Percentiles rank a stretch among this genome's conserved stretches.
Evolutionary conservation across 352 stramenopile genomes (phyloP).

Genomic region (Globisporangium rhizosaccharum): DNA sequence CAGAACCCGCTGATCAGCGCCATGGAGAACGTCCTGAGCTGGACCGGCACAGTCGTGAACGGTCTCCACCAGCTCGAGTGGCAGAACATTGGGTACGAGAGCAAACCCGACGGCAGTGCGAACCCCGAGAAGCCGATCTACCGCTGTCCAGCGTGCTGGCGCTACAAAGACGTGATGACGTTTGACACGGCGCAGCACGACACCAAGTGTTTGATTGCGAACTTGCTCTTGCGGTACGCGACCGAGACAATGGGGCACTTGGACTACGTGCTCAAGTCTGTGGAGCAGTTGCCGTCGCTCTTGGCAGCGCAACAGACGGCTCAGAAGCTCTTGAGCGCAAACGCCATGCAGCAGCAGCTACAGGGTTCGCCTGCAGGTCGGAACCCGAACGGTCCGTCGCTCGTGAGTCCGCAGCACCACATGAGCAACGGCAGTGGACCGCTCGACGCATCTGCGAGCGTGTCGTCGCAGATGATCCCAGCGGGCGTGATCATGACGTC

Average conservation of each 20-base stretch:
- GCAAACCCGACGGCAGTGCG: slow-evolving; percentile 57
- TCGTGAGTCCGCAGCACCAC: slow-evolving; percentile 52
- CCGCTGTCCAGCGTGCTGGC: slow-evolving; percentile 74
- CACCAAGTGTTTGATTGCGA: slow-evolving; percentile 79
- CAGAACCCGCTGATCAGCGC: slow-evolving; percentile 45
- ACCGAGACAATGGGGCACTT: slow-evolving; percentile 75
- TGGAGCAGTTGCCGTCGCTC: slow-evolving; percentile 64
- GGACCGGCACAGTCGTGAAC: slow-evolving; percentile 68
- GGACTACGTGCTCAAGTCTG: slow-evolving; percentile 73
- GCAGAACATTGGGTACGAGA: slow-evolving; percentile 78
- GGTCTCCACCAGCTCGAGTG: slow-evolving; percentile 78
- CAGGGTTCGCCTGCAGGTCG: slow-evolving; percentile 12
- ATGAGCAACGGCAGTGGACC: slow-evolving; percentile 15
- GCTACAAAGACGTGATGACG: slow-evolving; percentile 83
- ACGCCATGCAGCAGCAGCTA: slow-evolving; percentile 20
- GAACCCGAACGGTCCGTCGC: slow-evolving; percentile 12
- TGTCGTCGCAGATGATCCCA: slow-evolving; percentile 44
- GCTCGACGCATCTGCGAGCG: slow-evolving; percentile 21
- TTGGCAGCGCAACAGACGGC: slow-evolving; percentile 40
- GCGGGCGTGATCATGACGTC: slow-evolving; percentile 71
- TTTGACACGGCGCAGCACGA: slow-evolving; percentile 81
- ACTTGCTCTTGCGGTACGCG: slow-evolving; percentile 73
- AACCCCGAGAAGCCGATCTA: slow-evolving; percentile 78
- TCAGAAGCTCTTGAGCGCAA: slow-evolving; percentile 41
- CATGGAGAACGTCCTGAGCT: slow-evolving; percentile 73